These are phyloP conservation scores for Skeletonema grethae DNA, from an alignment of 108 stramenopile genomes.

Conservation along the genomic window DNA sequence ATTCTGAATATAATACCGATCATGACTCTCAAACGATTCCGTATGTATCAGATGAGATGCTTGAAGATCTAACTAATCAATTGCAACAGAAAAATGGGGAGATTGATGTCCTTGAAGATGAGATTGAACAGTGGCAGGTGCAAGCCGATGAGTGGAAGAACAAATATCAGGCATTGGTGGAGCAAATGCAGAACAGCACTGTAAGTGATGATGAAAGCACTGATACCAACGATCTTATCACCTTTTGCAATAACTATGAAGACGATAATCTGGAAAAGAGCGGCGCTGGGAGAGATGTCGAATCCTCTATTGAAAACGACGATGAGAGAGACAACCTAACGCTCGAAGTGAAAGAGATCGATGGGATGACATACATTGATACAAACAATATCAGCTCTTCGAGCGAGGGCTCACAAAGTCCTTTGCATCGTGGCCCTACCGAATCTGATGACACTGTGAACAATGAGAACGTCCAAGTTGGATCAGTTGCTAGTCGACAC, in stretches of 20 bases:
- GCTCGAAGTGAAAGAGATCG: background rate
- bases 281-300: background rate
- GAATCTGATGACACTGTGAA: background rate
- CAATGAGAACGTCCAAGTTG: background rate
- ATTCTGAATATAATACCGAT: background rate
- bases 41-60: background rate
- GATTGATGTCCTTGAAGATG: background rate
- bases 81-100: background rate
- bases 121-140: background rate
- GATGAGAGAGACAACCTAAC: background rate
- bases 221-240: background rate
- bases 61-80: background rate
- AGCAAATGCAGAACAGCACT: background rate
- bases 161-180: background rate
- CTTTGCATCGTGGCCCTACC: background rate
- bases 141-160: background rate
- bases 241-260: background rate
- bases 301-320: no score
- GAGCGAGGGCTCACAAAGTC: background rate
- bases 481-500: background rate
- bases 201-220: background rate
- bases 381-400: background rate
- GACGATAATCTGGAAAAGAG: background rate
- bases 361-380: background rate
- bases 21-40: conserved; percentile 2